phyloP scores from a whole-genome alignment of 2,329 filamentous ascomycete species.

The Botryotinia calthae region DNA sequence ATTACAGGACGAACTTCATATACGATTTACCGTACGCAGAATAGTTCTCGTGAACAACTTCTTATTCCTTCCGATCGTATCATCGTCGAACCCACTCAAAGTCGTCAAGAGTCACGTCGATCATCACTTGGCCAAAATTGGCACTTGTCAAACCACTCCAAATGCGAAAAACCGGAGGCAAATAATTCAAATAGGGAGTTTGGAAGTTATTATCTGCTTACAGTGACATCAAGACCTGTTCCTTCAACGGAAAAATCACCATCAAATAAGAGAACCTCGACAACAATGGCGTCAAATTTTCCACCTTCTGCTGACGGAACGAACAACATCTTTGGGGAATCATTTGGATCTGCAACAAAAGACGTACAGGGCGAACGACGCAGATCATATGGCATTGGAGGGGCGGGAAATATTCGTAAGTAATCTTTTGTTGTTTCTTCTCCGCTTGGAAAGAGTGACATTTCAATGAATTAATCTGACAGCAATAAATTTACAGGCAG shows the following conservation, averaged over 20 bases:
- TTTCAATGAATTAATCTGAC: background rate
- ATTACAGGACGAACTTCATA: background rate
- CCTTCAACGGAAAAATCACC: background rate
- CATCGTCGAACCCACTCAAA: background rate
- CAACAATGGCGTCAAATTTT: background rate
- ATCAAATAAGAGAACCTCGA: background rate
- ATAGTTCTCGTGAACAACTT: slow-evolving; percentile 12
- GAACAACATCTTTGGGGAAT: background rate
- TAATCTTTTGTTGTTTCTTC: background rate
- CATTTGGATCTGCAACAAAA: background rate
- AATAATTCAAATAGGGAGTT: background rate
- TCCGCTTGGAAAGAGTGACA: slow-evolving; percentile 3
- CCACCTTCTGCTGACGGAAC: background rate
- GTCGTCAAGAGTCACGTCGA: background rate
- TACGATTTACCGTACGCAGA: background rate
- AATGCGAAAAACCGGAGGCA: background rate
- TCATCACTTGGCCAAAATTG: background rate
- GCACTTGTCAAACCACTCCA: background rate
- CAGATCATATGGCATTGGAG: slow-evolving; percentile 37
- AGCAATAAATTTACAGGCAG: slow-evolving; percentile 26
- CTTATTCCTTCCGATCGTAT: slow-evolving; percentile 2
- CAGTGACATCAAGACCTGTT: background rate
- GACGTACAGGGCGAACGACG: slow-evolving; percentile 22
- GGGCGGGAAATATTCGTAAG: slow-evolving; percentile 38
- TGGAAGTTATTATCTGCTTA: slow-evolving; percentile 11